Evolutionary conservation across 768 basidiomycete species (phyloP).

Genomic region (Xanthoconium stramineum): DNA sequence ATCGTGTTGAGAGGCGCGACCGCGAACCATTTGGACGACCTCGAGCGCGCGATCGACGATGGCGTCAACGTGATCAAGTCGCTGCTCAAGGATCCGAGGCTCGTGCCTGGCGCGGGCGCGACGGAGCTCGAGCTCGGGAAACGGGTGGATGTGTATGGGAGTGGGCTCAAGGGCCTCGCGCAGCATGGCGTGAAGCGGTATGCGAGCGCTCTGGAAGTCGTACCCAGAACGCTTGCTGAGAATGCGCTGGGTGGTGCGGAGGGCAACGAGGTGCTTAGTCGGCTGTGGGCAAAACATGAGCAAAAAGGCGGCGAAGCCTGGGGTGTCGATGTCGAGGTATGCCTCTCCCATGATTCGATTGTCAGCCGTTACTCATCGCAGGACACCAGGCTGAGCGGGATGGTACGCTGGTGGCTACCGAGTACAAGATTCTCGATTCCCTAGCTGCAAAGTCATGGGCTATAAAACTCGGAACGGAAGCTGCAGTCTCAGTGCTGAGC

Average conservation of each 20-base stretch:
- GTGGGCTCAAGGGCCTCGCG: slow-evolving; percentile 81
- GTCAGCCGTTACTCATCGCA: background rate
- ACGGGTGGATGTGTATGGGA: slow-evolving; percentile 82
- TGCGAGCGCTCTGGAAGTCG: slow-evolving; percentile 85
- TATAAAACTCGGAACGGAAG: slow-evolving; percentile 85
- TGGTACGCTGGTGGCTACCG: slow-evolving; percentile 64
- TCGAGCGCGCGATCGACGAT: slow-evolving; percentile 95
- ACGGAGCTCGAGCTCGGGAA: slow-evolving; percentile 90
- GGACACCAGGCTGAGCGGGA: slow-evolving; percentile 65
- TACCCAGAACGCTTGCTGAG: slow-evolving; percentile 91
- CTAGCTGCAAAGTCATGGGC: slow-evolving; percentile 90
- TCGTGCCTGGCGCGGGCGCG: slow-evolving; percentile 94
- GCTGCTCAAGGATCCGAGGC: slow-evolving; percentile 81
- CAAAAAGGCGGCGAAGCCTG: slow-evolving; percentile 66
- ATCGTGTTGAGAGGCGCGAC: slow-evolving; percentile 96
- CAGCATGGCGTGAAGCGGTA: slow-evolving; percentile 94
- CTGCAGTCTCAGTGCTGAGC: slow-evolving; percentile 84
- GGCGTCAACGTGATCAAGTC: slow-evolving; percentile 96
- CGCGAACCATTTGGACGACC: slow-evolving; percentile 88
- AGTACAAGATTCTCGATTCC: slow-evolving; percentile 78
- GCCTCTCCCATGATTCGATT: slow-evolving; percentile 3
- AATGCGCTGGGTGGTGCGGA: slow-evolving; percentile 90
- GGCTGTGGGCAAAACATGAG: slow-evolving; percentile 89
- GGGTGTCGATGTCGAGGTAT: slow-evolving; percentile 89
- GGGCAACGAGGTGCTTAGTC: slow-evolving; percentile 88